A percentile compares a stretch with the other conserved stretches of the same genome.
Conservation (phyloP, 2,329 filamentous ascomycete genomes). For the Phialophora chinensis region DNA sequence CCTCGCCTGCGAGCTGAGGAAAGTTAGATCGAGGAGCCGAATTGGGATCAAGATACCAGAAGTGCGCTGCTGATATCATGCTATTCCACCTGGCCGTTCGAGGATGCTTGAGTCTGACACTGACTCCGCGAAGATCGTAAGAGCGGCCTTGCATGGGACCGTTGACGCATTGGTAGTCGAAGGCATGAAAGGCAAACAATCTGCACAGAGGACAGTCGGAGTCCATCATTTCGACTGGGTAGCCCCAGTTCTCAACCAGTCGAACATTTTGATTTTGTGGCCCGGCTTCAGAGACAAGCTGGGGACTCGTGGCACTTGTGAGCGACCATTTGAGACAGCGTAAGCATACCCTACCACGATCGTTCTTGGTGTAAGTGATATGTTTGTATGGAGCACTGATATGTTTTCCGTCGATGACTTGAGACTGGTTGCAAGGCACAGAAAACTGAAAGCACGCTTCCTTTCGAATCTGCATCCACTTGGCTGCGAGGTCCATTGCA, state of each 20-base stretch:
- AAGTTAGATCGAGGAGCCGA: constrained; percentile 3
- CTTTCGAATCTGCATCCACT: background rate
- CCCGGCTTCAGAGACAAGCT: background rate
- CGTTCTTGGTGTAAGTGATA: constrained; percentile 4
- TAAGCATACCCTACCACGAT: constrained; percentile 11
- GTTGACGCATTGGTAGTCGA: constrained; percentile 15
- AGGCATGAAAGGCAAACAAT: constrained; percentile 17
- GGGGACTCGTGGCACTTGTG: background rate
- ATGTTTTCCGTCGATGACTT: background rate
- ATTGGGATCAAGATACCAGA: constrained; percentile 18
- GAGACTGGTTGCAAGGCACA: background rate
- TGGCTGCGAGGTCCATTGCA: background rate
- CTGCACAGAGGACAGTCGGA: constrained; percentile 17
- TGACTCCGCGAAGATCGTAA: constrained; percentile 14
- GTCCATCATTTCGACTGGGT: constrained; percentile 8
- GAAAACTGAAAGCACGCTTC: background rate
- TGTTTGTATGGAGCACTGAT: background rate
- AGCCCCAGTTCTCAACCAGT: constrained; percentile 11
- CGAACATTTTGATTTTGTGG: background rate
- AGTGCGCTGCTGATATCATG: background rate
- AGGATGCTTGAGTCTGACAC: background rate
- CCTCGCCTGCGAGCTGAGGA: constrained; percentile 1
- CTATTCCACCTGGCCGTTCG: background rate
- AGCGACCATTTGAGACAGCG: constrained; percentile 18
- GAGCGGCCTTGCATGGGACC: constrained; percentile 13